Percentiles rank a stretch among this genome's conserved stretches.
Conservation (phyloP, 805 yeast species). For the Lipomyces kockii region DNA sequence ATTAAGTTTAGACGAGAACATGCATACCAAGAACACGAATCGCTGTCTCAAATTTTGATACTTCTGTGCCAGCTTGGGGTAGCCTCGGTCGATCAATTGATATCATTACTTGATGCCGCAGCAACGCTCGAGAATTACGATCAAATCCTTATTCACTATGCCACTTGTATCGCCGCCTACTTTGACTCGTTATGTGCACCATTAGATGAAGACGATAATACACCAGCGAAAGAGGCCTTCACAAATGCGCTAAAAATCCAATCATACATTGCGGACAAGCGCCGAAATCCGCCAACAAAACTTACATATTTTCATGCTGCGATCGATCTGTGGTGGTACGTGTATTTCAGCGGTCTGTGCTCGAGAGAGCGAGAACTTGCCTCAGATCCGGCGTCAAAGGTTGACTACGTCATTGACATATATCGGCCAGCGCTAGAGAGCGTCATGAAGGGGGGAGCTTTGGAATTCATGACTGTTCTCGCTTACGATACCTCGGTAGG, state of each 20-base stretch:
- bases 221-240: not conserved
- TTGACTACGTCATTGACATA: constrained; percentile 39
- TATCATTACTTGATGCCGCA: constrained; percentile 53
- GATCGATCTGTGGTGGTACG: constrained; percentile 37
- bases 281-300: constrained; percentile 16
- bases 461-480: constrained; percentile 47
- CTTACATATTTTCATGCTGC: constrained; percentile 34
- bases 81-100: constrained; percentile 46
- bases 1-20: constrained; percentile 65
- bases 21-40: constrained; percentile 69
- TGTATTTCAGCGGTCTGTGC: constrained; percentile 37
- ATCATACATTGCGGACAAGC: constrained; percentile 15
- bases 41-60: constrained; percentile 68
- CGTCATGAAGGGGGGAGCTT: constrained; percentile 46
- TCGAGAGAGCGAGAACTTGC: constrained; percentile 33
- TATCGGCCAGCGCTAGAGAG: constrained; percentile 37
- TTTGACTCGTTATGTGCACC: constrained; percentile 20
- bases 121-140: constrained; percentile 62
- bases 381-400: constrained; percentile 7
- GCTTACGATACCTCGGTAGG: constrained; percentile 43
- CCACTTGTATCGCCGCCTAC: constrained; percentile 51
- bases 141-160: constrained; percentile 62
- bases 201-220: constrained; percentile 3
- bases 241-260: constrained; percentile 31
- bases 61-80: constrained; percentile 47